phyloP scores from a whole-genome alignment of 305 asterid genomes.

The Plantago coronopus region DNA sequence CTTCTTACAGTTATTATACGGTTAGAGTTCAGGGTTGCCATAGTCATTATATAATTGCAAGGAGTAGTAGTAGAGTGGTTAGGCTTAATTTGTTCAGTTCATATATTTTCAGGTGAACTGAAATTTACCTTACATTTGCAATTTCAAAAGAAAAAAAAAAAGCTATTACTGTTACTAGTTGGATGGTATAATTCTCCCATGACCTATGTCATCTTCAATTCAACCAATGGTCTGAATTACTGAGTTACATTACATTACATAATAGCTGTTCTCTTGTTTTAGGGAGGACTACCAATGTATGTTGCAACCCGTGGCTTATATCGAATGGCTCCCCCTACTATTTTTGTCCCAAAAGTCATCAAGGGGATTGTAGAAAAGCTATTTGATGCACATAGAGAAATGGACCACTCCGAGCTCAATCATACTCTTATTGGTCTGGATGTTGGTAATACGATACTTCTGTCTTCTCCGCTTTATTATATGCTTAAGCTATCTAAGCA shows the following conservation, averaged over 20 bases:
- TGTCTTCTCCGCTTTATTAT: constrained; percentile 10
- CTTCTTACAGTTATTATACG: too few species aligned
- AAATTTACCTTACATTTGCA: too few species aligned
- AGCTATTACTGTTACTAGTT: too few species aligned
- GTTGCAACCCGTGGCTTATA: constrained; percentile 91
- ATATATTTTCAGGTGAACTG: too few species aligned
- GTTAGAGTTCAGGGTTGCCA: too few species aligned
- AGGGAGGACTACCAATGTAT: constrained; percentile 95
- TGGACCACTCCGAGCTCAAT: constrained; percentile 85
- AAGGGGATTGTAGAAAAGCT: constrained; percentile 75
- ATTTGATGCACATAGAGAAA: constrained; percentile 88
- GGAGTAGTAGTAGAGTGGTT: too few species aligned
- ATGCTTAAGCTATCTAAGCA: background rate
- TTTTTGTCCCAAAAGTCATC: constrained; percentile 77
- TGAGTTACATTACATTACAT: too few species aligned
- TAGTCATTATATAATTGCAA: too few species aligned
- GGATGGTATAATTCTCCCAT: too few species aligned
- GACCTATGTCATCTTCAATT: background rate
- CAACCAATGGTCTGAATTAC: background rate
- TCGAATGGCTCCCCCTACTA: constrained; percentile 78
- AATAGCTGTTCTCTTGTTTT: too few species aligned
- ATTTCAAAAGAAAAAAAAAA: too few species aligned
- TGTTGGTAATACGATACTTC: constrained; percentile 59
- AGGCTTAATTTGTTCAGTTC: too few species aligned
- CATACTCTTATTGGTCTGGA: constrained; percentile 82